Base-by-base conservation (phyloP, 129 eudicot genomes). In the Ambrosia artemisiifolia region DNA sequence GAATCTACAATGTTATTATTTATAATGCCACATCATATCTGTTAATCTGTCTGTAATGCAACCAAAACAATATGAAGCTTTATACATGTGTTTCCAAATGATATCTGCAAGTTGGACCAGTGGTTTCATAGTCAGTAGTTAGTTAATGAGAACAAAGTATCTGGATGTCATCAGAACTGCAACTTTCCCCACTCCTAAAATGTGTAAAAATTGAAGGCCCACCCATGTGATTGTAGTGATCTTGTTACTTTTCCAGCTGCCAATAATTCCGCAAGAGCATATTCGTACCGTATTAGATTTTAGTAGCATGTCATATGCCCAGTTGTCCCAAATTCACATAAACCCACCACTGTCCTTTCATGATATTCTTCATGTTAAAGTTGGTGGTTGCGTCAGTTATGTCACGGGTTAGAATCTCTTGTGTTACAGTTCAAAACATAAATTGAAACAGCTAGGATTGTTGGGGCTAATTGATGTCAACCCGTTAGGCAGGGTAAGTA, bases 211-310 rank as follows among this genome's bases (percentile, higher is more conserved):
- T 16, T 46, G 49, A 47, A 73, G 78, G 70, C 70, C 78, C 70
- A 48, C 78, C 78, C 70, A 73, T 73, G 78, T 73, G 70, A 50
- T 73, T 73, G 61, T 4, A 40, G 51, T 73, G 50, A 73, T 73
- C 78, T 73, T 62, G 12, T 73, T 73, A 63, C 70, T 13, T 73
- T 12, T 73, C 19, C 48, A 62, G 48, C 34, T 46, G 18, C 36
- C 73, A 69, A 69, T 69, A 50, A 69, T 69, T 50, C 18, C 61
- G 19, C 61, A 61, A 61, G 46, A 44, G 70, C 49, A 14, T 73
- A 17, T 1, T 62, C 35, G 70, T 73, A 48, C 70, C 28, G 11
- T 46, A 60, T 47, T 62, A 30, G 50, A 61, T 73, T 47, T 62
- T 48, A 47, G 51, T 62, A 73, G 70, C 63, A 48, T 73, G 78